Base-by-base conservation (phyloP, 768 basidiomycete species). In the Xerocomellus chrysenteron region DNA sequence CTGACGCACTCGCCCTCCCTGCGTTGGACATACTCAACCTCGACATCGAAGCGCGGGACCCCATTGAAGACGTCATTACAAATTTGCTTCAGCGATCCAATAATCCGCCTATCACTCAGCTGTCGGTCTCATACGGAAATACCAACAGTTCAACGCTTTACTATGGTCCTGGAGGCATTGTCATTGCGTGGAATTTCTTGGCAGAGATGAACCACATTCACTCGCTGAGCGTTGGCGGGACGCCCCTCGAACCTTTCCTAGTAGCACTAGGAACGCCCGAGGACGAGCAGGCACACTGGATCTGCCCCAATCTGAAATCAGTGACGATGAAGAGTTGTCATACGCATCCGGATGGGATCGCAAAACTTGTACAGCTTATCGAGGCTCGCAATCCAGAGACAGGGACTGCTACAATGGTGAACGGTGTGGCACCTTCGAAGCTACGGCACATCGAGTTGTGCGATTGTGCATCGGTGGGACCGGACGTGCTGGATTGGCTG, bases 11-110 rank as follows among this genome's bases (percentile, higher is more conserved):
- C 42, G 70, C 79, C 24, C 74, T 85, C 13, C 90, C 90, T 0
- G 61, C 69, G 5, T 74, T 92, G 44, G 79, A 78, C n/a, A 71
- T 75, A 26, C 79, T 91, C 16, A 82, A 76, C 2, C 73, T 91
- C 44, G 87, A 90, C 65, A 81, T 91, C 56, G 88, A 90, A 67
- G 77, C 83, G 1, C 81, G 90, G n/a, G 87, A 89, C 58, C 81
- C 87, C 0, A 78, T 89, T 54, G 89, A 90, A 65, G 87, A 90
- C 45, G 79, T 80, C n/a, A 81, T 91, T 49, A 76, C 80, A 14
- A 75, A 75, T 50, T 79, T 92, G 43, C 75, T 88, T 30, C 65
- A 78, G 21, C 82, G 89, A 28, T 88, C 87, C 0, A 76, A 77
- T 30, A 74, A 79, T 37, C 85, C 88, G 0, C 76, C 80, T 0